Base-by-base conservation (phyloP, 805 yeast genomes). In the Cyberlindnera euphorbiae region DNA sequence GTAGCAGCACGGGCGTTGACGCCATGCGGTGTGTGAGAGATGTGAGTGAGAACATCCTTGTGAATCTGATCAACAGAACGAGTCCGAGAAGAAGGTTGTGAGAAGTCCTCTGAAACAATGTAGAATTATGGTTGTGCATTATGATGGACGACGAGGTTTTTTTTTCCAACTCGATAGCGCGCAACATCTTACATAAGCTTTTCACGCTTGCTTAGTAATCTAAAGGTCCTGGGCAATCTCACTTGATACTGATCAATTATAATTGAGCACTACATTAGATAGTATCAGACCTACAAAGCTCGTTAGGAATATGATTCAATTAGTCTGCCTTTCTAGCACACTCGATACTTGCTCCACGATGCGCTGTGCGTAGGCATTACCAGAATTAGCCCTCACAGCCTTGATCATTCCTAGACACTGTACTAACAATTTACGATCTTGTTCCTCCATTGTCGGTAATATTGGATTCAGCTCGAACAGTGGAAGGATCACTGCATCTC, bases 331-430 rank as follows among this genome's bases (percentile, higher is more conserved):
- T n/a, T n/a, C 49, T n/a, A 53, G 32, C 5, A 42, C 13, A 19
- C 32, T 36, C 1, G 45, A 30, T 8, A 48, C 35, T 19, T 69
- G 73, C 30, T 79, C 82, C n/a, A 81, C 63, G n/a, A 71, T 63
- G 27, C 61, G 63, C 48, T 80, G 88, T 38, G 72, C 69, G 16
- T 71, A 71, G 47, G 77, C 81, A 7, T 60, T 63, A 0, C 79
- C 67, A 30, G 71, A 71, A 13, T 17, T 18, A 2, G 38, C 32
- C 21, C 31, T 26, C 3, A 77, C 66, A 1, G 76, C 64, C 15
- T 71, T 67, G 21, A 82, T 53, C 19, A 76, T 62, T 7, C 82
- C 77, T 44, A 80, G 71, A 48, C 90, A 82, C 49, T 79, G 85
- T 9, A 78, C 55, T 21, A 82, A 52, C 3, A 66, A 55, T 18